Percentiles rank a stretch among this genome's conserved stretches.
Conservation (phyloP, 2,329 filamentous ascomycete species). For the Alternaria triticimaculans region DNA sequence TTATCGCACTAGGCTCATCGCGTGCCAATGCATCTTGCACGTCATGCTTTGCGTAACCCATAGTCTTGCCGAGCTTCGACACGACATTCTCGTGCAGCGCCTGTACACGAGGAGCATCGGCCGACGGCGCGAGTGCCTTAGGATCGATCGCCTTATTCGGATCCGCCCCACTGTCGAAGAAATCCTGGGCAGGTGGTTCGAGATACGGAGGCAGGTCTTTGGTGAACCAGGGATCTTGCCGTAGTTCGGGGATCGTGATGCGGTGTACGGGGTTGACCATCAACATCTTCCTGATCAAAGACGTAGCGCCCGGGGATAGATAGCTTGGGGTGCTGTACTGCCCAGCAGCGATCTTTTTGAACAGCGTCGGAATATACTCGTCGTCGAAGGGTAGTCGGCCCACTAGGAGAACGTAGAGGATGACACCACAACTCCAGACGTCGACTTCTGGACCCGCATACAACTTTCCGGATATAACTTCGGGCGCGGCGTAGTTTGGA, state of each 20-base stretch:
- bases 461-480: slow-evolving; percentile 96
- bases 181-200: slow-evolving; percentile 86
- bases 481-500: slow-evolving; percentile 96
- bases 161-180: slow-evolving; percentile 91
- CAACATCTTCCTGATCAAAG: slow-evolving; percentile 89
- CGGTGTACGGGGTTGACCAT: slow-evolving; percentile 94
- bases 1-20: slow-evolving; percentile 95
- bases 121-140: slow-evolving; percentile 76
- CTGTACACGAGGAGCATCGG: slow-evolving; percentile 77
- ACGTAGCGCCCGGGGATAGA: slow-evolving; percentile 82
- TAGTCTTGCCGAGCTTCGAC: slow-evolving; percentile 94
- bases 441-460: slow-evolving; percentile 98
- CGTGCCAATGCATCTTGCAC: slow-evolving; percentile 92
- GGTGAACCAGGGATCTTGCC: slow-evolving; percentile 91
- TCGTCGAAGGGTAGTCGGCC: slow-evolving; percentile 90
- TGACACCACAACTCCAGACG: slow-evolving; percentile 96
- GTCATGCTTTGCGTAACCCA: slow-evolving; percentile 95
- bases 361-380: slow-evolving; percentile 95
- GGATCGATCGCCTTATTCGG: slow-evolving; percentile 89
- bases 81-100: slow-evolving; percentile 92
- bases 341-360: slow-evolving; percentile 96
- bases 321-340: slow-evolving; percentile 92
- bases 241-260: slow-evolving; percentile 92
- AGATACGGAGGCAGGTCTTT: slow-evolving; percentile 87
- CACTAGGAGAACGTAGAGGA: slow-evolving; percentile 71